Conservation (phyloP, 345 rosid species). For the Lumnitzera racemosa region DNA sequence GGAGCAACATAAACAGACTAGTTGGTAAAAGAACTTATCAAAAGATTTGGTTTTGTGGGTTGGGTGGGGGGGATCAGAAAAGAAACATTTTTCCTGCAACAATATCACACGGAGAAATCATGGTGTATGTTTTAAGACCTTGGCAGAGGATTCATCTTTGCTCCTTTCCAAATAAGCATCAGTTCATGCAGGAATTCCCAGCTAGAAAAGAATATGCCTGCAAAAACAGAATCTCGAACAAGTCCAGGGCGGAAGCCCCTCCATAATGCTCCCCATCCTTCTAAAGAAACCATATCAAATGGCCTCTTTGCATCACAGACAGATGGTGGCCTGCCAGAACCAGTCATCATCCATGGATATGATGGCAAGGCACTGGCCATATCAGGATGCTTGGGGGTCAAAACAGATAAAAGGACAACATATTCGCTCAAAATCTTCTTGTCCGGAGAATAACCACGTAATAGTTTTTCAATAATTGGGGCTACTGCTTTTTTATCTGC, state of each 20-base stretch:
- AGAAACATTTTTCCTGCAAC: neutral
- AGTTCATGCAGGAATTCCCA: constrained; percentile 79
- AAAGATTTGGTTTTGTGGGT: no score
- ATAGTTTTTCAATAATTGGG: constrained; percentile 38
- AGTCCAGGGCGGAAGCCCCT: constrained; percentile 73
- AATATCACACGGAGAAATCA: constrained; percentile 1
- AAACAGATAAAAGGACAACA: constrained; percentile 60
- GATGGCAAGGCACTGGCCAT: constrained; percentile 59
- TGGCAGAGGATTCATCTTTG: constrained; percentile 73
- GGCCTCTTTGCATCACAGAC: constrained; percentile 58
- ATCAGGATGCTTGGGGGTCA: constrained; percentile 60
- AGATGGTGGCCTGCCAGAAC: constrained; percentile 83
- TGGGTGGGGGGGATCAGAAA: no score
- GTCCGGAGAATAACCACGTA: constrained; percentile 58
- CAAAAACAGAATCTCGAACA: constrained; percentile 65
- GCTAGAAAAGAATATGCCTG: constrained; percentile 77
- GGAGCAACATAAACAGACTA: no score
- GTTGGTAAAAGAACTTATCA: no score
- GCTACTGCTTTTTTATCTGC: constrained; percentile 25
- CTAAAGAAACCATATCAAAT: constrained; percentile 56
- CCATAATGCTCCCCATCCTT: constrained; percentile 80
- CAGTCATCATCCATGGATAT: constrained; percentile 95
- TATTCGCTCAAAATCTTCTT: constrained; percentile 50
- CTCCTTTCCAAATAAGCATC: constrained; percentile 83
- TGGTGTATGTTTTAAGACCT: constrained; percentile 32